Evolutionary conservation across 495 filamentous ascomycete species (phyloP).

Genomic region (Jackrogersella multiformis): DNA sequence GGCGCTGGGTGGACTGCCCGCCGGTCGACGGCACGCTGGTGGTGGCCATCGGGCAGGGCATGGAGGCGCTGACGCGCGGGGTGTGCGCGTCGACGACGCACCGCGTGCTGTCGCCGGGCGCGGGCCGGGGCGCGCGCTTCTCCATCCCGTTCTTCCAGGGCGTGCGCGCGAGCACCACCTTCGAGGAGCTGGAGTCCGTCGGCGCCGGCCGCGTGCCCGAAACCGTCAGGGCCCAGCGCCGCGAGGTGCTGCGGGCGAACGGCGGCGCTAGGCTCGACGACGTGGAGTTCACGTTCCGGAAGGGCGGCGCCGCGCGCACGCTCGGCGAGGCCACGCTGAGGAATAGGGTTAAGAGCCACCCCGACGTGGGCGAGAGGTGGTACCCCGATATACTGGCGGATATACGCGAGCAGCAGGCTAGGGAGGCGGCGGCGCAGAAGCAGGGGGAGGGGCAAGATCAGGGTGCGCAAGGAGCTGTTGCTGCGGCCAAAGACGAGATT

Average conservation of each 20-base stretch:
- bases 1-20: conserved; percentile 82
- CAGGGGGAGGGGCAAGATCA: conserved; percentile 38
- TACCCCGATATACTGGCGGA: conserved; percentile 73
- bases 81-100: conserved; percentile 90
- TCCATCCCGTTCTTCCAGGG: conserved; percentile 94
- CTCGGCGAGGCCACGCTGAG: conserved; percentile 84
- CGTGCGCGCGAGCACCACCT: conserved; percentile 81
- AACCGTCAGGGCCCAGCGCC: conserved; percentile 66
- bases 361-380: conserved; percentile 88
- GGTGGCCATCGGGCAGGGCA: conserved; percentile 90
- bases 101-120: conserved; percentile 72
- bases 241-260: conserved; percentile 58
- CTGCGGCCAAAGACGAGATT: conserved; percentile 34
- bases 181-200: conserved; percentile 69
- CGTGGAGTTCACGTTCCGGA: conserved; percentile 82
- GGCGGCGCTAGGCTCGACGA: conserved; percentile 69
- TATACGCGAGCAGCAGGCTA: conserved; percentile 58
- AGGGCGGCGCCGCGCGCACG: conserved; percentile 66
- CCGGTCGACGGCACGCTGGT: conserved; percentile 73
- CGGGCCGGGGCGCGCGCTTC: conserved; percentile 76
- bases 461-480: conserved; percentile 19
- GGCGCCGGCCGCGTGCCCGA: conserved; percentile 73
- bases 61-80: conserved; percentile 89
- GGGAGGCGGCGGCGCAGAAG: conserved; percentile 41
- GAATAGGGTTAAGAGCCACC: conserved; percentile 90